phyloP scores from a whole-genome alignment of 495 filamentous ascomycete species.

The Talaromyces ruber region DNA sequence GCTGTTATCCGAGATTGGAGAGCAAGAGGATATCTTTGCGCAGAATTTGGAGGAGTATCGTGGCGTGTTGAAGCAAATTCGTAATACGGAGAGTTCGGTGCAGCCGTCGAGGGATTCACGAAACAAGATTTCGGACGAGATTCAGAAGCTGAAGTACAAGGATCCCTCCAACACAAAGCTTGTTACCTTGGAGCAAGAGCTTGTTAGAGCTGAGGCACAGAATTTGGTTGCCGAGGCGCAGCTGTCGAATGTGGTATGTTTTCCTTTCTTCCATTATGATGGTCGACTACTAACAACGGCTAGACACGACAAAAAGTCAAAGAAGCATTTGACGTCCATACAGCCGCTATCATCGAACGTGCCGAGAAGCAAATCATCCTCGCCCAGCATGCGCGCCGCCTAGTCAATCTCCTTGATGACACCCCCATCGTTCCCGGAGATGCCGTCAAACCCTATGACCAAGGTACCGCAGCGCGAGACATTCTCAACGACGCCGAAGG shows the following conservation, averaged over 20 bases:
- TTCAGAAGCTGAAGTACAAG: constrained; percentile 78
- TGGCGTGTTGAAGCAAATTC: constrained; percentile 72
- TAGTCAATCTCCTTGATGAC: constrained; percentile 87
- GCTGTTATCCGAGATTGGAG: constrained; percentile 79
- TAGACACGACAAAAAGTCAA: constrained; percentile 89
- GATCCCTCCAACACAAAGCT: constrained; percentile 72
- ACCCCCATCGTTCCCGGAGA: constrained; percentile 85
- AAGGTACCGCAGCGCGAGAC: constrained; percentile 58
- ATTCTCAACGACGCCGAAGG: constrained; percentile 91
- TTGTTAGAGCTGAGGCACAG: constrained; percentile 91
- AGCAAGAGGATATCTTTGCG: constrained; percentile 84
- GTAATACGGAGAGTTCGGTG: constrained; percentile 88
- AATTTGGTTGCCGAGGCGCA: constrained; percentile 94
- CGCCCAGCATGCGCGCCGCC: constrained; percentile 75
- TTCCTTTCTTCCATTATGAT: constrained; percentile 1
- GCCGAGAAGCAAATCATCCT: constrained; percentile 94
- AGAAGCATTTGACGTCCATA: constrained; percentile 81
- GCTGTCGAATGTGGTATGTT: constrained; percentile 77
- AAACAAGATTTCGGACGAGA: constrained; percentile 80
- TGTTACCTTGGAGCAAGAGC: constrained; percentile 83
- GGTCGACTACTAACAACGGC: background rate
- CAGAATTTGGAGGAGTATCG: constrained; percentile 79
- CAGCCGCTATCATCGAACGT: constrained; percentile 82
- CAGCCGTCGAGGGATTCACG: constrained; percentile 83
- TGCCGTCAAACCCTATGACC: constrained; percentile 53